Conservation (phyloP, 1,284 basidiomycete genomes). For the Cryptococcus depauperatus region DNA sequence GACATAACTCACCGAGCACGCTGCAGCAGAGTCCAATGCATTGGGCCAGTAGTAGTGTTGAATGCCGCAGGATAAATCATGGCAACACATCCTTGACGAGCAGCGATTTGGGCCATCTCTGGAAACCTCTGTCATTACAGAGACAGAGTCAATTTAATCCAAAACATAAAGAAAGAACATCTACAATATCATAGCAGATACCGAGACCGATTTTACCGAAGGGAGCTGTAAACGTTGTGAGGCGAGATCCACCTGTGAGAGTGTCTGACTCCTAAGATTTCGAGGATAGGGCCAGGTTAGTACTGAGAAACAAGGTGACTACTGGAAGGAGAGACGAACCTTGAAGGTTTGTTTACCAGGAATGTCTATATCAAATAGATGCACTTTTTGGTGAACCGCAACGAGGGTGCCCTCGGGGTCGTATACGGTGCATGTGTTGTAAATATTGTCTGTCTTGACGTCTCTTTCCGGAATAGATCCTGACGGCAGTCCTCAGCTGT, state of each 20-base stretch:
- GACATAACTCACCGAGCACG: constrained; percentile 58
- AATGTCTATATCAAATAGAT: constrained; percentile 97
- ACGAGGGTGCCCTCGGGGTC: constrained; percentile 81
- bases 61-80: constrained; percentile 63
- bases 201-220: constrained; percentile 47
- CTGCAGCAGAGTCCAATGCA: constrained; percentile 93
- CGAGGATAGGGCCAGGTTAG: constrained; percentile 11
- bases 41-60: constrained; percentile 76
- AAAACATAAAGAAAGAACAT: constrained; percentile 7
- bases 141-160: not conserved
- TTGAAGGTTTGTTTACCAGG: constrained; percentile 95
- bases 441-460: constrained; percentile 57
- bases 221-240: constrained; percentile 80
- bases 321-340: constrained; percentile 49
- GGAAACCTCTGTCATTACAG: constrained; percentile 63
- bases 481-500: constrained; percentile 29
- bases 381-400: constrained; percentile 84
- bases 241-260: constrained; percentile 65
- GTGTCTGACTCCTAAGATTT: constrained; percentile 92
- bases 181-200: constrained; percentile 49
- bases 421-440: constrained; percentile 88
- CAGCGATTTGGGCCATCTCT: constrained; percentile 85
- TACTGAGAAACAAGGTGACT: not conserved
- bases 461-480: constrained; percentile 86
- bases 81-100: constrained; percentile 80